phyloP scores from a whole-genome alignment of 1,139 yeast species.

The Nakaseomyces uthaithaninus region DNA sequence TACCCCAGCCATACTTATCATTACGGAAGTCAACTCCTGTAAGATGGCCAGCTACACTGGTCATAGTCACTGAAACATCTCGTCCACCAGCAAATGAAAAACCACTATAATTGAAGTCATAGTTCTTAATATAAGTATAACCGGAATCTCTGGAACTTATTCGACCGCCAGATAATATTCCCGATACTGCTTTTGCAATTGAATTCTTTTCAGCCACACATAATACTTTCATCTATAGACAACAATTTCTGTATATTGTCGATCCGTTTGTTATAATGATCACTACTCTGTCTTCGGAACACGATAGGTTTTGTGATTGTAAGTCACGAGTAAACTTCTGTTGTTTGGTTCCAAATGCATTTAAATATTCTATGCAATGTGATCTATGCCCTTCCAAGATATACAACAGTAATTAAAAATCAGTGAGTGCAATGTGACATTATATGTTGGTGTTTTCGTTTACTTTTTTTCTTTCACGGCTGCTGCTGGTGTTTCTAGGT shows the following conservation, averaged over 20 bases:
- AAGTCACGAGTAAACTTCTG: too few species aligned
- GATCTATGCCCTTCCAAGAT: too few species aligned
- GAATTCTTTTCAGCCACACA: constrained; percentile 98
- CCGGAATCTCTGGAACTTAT: constrained; percentile 41
- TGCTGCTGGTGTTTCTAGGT: too few species aligned
- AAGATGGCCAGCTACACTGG: constrained; percentile 85
- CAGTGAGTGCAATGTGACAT: too few species aligned
- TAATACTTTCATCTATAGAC: constrained; percentile 51
- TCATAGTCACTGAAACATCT: constrained; percentile 77
- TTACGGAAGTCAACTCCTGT: constrained; percentile 56
- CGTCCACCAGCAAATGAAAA: constrained; percentile 41
- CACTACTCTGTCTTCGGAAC: too few species aligned
- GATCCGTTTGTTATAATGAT: neutral
- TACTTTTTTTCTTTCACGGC: too few species aligned
- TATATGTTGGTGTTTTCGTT: too few species aligned
- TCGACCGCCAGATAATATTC: constrained; percentile 67
- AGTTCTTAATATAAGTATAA: constrained; percentile 67
- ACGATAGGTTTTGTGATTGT: too few species aligned
- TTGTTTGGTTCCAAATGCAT: too few species aligned
- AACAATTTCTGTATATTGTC: too few species aligned
- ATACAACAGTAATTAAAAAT: too few species aligned
- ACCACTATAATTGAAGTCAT: constrained; percentile 56
- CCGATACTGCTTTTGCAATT: constrained; percentile 79
- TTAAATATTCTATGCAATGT: too few species aligned
- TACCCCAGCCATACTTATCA: constrained; percentile 51